These are phyloP conservation scores for Colletotrichum sublineola DNA, from an alignment of 2,329 filamentous ascomycete genomes.

Conservation along the genomic window DNA sequence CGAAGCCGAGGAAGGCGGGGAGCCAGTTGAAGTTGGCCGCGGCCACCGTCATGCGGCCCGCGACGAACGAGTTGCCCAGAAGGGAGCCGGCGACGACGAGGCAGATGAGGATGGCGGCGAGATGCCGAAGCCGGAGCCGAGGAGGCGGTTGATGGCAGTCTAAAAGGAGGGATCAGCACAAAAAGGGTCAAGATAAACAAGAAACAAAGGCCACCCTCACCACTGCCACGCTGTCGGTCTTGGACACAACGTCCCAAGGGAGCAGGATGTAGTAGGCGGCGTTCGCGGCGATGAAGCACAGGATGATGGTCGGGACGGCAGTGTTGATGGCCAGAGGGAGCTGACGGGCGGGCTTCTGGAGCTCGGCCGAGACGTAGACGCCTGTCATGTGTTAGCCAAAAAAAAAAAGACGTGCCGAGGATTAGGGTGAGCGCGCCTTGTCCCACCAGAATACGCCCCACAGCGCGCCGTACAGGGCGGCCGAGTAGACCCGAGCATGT, in stretches of 20 bases:
- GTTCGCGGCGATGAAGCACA: slow-evolving; percentile 72
- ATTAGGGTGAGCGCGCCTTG: slow-evolving; percentile 59
- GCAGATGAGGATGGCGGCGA: slow-evolving; percentile 69
- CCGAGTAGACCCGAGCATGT: slow-evolving; percentile 69
- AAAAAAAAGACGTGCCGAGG: background rate
- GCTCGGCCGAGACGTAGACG: slow-evolving; percentile 68
- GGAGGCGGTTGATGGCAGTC: slow-evolving; percentile 67
- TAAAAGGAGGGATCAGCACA: slow-evolving; percentile 46
- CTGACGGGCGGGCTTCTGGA: slow-evolving; percentile 63
- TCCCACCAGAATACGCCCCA: slow-evolving; percentile 80
- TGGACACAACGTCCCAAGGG: slow-evolving; percentile 69
- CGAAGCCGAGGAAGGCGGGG: slow-evolving; percentile 58
- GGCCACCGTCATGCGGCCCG: slow-evolving; percentile 71
- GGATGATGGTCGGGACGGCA: slow-evolving; percentile 70
- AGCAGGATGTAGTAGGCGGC: slow-evolving; percentile 73
- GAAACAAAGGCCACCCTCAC: slow-evolving; percentile 54
- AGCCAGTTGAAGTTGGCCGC: slow-evolving; percentile 68
- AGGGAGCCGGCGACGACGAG: slow-evolving; percentile 73
- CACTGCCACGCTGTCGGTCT: slow-evolving; percentile 73
- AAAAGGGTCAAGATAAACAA: background rate
- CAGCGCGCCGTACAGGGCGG: slow-evolving; percentile 71
- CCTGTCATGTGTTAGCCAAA: slow-evolving; percentile 50
- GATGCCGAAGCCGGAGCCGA: slow-evolving; percentile 67
- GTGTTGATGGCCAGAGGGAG: slow-evolving; percentile 73
- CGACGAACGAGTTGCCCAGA: slow-evolving; percentile 73